Conservation (phyloP, 2,329 filamentous ascomycete genomes). For the Alternaria burnsii region DNA sequence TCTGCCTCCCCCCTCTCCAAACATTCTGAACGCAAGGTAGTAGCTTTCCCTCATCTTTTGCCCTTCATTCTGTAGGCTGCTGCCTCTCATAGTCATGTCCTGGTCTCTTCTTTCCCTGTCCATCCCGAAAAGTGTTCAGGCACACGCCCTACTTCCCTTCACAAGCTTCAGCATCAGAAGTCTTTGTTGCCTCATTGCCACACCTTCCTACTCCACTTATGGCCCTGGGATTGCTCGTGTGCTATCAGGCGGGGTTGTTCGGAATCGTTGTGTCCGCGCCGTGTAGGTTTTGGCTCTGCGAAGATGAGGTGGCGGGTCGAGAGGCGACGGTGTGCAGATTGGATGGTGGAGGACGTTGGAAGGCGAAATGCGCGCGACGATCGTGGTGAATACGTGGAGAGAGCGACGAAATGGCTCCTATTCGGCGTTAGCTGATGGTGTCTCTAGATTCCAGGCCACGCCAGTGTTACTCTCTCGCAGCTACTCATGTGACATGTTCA, state of each 20-base stretch:
- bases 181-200: slow-evolving; percentile 8
- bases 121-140: slow-evolving; percentile 29
- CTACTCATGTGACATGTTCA: background rate
- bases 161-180: slow-evolving; percentile 14
- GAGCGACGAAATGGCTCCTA: background rate
- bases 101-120: slow-evolving; percentile 4
- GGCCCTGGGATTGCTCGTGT: slow-evolving; percentile 22
- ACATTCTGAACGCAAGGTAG: background rate
- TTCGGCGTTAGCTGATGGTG: background rate
- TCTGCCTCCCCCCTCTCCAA: background rate
- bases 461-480: background rate
- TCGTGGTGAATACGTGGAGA: background rate
- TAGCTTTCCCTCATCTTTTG: background rate
- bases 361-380: background rate
- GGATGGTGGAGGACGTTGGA: background rate
- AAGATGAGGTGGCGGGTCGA: slow-evolving; percentile 20
- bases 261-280: slow-evolving; percentile 21
- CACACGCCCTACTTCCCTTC: slow-evolving; percentile 15
- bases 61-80: background rate
- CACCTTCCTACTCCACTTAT: slow-evolving; percentile 18
- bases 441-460: background rate
- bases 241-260: slow-evolving; percentile 13
- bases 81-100: slow-evolving; percentile 20
- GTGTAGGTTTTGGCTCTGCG: slow-evolving; percentile 22
- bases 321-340: background rate